These are phyloP conservation scores for Penicillium sp. DNA, from an alignment of 2,329 filamentous ascomycete species.

Conservation along the genomic window DNA sequence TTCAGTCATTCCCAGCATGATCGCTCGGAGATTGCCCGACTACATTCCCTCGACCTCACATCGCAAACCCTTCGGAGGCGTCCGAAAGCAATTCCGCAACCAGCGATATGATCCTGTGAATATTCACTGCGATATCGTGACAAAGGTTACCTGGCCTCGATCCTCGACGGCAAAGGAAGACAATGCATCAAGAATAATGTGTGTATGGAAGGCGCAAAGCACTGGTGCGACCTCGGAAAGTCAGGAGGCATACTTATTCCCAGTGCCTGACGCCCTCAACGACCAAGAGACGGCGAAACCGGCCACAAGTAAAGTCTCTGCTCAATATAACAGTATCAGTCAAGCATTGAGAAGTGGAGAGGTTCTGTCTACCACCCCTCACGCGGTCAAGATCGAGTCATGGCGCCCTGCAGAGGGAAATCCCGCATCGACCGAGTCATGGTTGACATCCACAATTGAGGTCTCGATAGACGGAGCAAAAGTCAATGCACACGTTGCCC, in stretches of 20 bases:
- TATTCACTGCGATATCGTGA: constrained; percentile 31
- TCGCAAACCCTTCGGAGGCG: constrained; percentile 23
- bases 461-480: constrained; percentile 25
- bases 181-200: constrained; percentile 7
- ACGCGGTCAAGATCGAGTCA: constrained; percentile 13
- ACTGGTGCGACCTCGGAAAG: not conserved
- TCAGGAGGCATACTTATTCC: constrained; percentile 11
- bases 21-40: constrained; percentile 14
- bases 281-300: constrained; percentile 1
- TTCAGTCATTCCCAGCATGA: constrained; percentile 21
- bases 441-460: constrained; percentile 17
- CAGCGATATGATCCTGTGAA: constrained; percentile 40
- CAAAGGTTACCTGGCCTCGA: constrained; percentile 12
- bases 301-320: constrained; percentile 22
- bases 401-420: constrained; percentile 17
- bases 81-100: constrained; percentile 36
- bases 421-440: constrained; percentile 9
- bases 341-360: constrained; percentile 14
- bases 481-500: constrained; percentile 23
- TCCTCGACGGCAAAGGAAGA: not conserved
- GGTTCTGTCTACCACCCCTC: not conserved
- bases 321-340: constrained; percentile 27
- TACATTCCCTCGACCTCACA: not conserved
- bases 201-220: constrained; percentile 18
- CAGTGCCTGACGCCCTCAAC: not conserved